These are phyloP conservation scores for Auriculariales sp. DNA, from an alignment of 768 basidiomycete species.

Conservation along the genomic window DNA sequence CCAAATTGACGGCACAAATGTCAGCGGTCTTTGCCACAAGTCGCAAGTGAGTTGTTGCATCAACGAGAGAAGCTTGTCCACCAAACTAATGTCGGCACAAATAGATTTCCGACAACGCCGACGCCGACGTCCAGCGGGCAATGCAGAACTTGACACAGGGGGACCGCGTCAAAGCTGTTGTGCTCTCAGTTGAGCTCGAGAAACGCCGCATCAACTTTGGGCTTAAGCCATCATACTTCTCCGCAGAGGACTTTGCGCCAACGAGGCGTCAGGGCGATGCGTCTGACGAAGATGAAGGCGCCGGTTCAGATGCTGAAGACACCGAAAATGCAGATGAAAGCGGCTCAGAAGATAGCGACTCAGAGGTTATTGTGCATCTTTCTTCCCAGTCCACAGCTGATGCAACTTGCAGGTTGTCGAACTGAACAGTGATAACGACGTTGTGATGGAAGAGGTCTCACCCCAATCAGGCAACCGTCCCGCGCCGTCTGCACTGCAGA, in stretches of 20 bases:
- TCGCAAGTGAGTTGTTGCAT: conserved; percentile 45
- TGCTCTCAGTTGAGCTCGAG: conserved; percentile 58
- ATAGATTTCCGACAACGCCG: conserved; percentile 78
- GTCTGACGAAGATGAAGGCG: conserved; percentile 16
- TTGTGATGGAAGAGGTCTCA: conserved; percentile 24
- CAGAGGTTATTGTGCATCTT: too few species aligned
- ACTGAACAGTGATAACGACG: conserved; percentile 24
- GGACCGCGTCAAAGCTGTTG: conserved; percentile 68
- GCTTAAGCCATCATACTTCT: conserved; percentile 81
- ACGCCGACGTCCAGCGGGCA: conserved; percentile 64
- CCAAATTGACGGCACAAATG: conserved; percentile 67
- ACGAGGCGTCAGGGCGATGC: conserved; percentile 3
- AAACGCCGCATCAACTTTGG: conserved; percentile 70
- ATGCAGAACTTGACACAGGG: conserved; percentile 75
- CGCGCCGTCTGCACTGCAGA: conserved; percentile 13
- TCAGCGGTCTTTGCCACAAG: conserved; percentile 88
- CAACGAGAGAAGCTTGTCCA: background rate
- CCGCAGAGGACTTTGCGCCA: conserved; percentile 40
- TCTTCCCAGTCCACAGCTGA: conserved; percentile 6
- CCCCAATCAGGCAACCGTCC: background rate
- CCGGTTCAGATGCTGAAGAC: conserved; percentile 14
- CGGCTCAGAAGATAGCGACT: conserved; percentile 11
- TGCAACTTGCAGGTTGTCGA: conserved; percentile 10
- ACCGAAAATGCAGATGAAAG: conserved; percentile 16
- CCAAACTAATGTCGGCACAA: background rate